Conservation (phyloP, 768 basidiomycete species). For the Termitomyces sp. region DNA sequence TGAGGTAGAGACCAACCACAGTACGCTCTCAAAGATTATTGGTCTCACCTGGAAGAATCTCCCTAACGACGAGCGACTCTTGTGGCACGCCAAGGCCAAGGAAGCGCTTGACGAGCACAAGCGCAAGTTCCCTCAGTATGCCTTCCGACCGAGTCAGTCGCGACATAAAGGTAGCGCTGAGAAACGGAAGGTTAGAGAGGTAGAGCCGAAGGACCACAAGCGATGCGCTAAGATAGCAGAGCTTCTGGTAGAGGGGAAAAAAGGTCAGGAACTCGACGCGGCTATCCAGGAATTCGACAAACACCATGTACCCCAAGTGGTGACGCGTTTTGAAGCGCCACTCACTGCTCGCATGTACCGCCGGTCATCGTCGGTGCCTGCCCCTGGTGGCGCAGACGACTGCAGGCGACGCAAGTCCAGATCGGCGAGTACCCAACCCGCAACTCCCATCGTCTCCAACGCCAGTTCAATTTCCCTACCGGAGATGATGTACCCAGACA, state of each 20-base stretch:
- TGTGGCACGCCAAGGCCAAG: constrained; percentile 78
- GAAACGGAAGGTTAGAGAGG: constrained; percentile 60
- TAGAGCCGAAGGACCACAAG: constrained; percentile 58
- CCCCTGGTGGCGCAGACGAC: constrained; percentile 36
- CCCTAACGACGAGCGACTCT: constrained; percentile 67
- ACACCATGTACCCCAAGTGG: constrained; percentile 52
- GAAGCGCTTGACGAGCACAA: constrained; percentile 70
- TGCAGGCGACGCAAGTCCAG: constrained; percentile 24
- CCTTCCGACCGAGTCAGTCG: constrained; percentile 63
- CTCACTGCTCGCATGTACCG: constrained; percentile 69
- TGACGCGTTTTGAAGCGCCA: constrained; percentile 71
- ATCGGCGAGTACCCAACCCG: constrained; percentile 37
- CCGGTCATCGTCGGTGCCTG: constrained; percentile 63
- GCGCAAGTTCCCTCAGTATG: constrained; percentile 71
- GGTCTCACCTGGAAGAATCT: constrained; percentile 81
- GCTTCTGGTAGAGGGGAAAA: constrained; percentile 53
- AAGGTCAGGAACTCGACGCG: constrained; percentile 51
- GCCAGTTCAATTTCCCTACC: constrained; percentile 14
- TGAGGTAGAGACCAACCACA: constrained; percentile 78
- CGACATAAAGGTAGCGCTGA: constrained; percentile 37
- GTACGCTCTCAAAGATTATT: constrained; percentile 81
- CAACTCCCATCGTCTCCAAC: constrained; percentile 19
- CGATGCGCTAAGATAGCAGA: constrained; percentile 68
- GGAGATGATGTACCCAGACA: constrained; percentile 15
- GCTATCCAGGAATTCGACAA: constrained; percentile 56